phyloP scores from a whole-genome alignment of 345 rosid genomes.

The Murraya paniculata region DNA sequence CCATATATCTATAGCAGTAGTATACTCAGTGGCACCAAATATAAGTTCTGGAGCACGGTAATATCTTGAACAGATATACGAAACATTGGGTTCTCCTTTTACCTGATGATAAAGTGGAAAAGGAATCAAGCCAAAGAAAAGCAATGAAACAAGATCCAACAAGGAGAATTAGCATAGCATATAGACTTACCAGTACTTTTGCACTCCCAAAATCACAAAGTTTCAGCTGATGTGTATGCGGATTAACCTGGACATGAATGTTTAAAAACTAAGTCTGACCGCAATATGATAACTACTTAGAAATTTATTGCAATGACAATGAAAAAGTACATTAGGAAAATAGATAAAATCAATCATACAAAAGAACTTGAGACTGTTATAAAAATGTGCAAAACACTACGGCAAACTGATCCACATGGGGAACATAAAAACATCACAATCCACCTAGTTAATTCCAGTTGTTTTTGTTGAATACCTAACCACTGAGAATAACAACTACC shows the following conservation, averaged over 20 bases:
- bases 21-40: constrained; percentile 95
- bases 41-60: constrained; percentile 98
- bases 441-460: not conserved
- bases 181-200: constrained; percentile 67
- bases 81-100: constrained; percentile 89
- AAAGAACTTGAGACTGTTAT: not conserved
- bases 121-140: constrained; percentile 15
- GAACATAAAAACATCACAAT: constrained; percentile 5
- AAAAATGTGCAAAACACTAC: not conserved
- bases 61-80: constrained; percentile 92
- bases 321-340: not conserved
- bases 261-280: not conserved
- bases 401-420: not conserved
- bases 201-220: constrained; percentile 98
- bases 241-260: constrained; percentile 69
- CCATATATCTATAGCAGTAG: constrained; percentile 98
- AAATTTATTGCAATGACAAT: not conserved
- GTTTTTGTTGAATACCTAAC: not conserved
- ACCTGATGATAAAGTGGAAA: constrained; percentile 46
- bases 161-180: not conserved
- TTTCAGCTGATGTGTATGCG: constrained; percentile 82
- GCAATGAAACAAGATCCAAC: constrained; percentile 7
- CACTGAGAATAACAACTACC: not conserved
- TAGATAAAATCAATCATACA: not conserved
- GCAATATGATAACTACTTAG: not conserved